Evolutionary conservation across 2,329 filamentous ascomycete species (phyloP).

Genomic region (Metarhizium humberi): DNA sequence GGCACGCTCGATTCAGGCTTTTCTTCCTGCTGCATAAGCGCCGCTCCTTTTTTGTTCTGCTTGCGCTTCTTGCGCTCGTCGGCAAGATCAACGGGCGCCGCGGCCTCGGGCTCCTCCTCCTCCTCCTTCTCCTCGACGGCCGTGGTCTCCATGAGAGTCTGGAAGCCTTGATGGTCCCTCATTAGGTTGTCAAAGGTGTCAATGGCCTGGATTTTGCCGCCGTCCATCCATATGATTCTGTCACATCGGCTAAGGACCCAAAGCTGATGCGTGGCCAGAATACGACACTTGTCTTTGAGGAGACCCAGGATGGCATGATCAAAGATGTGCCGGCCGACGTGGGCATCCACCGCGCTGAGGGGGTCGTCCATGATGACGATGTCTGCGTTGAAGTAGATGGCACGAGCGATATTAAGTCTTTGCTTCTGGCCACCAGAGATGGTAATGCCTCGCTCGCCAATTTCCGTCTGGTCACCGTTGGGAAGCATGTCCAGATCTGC

Average conservation of each 20-base stretch:
- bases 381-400: constrained; percentile 61
- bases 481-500: constrained; percentile 92
- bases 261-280: constrained; percentile 89
- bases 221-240: constrained; percentile 87
- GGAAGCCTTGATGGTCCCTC: constrained; percentile 67
- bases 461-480: constrained; percentile 79
- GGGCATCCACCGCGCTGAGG: constrained; percentile 59
- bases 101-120: constrained; percentile 38
- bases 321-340: constrained; percentile 70
- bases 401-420: constrained; percentile 83
- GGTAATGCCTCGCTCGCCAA: constrained; percentile 91
- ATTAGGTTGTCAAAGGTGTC: constrained; percentile 89
- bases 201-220: constrained; percentile 71
- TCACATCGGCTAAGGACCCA: constrained; percentile 89
- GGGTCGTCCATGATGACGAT: constrained; percentile 63
- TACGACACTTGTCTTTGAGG: constrained; percentile 78
- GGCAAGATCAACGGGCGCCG: constrained; percentile 21
- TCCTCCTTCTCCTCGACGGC: constrained; percentile 57
- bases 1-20: constrained; percentile 67
- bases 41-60: constrained; percentile 48
- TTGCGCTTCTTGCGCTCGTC: constrained; percentile 33
- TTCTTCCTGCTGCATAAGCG: constrained; percentile 65
- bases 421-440: constrained; percentile 95
- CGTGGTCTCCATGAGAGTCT: constrained; percentile 75
- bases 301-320: constrained; percentile 89